Conservation (phyloP, 2,329 filamentous ascomycete species). For the Aspergillus sergii region DNA sequence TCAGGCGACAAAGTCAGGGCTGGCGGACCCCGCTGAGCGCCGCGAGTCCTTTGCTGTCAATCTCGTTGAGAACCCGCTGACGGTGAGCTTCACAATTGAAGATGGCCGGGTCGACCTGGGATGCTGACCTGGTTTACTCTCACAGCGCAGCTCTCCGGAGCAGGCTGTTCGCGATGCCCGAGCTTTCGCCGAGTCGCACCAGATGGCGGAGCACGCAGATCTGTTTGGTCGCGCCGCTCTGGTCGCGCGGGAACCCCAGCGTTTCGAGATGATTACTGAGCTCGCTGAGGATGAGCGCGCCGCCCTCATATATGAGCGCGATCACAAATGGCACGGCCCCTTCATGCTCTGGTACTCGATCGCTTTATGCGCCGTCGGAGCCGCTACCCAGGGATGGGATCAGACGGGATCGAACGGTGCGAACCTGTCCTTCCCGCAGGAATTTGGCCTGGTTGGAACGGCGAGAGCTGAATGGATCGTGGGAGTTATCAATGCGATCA, state of each 20-base stretch:
- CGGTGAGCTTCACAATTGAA: conserved; percentile 33
- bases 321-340: conserved; percentile 52
- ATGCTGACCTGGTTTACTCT: not conserved
- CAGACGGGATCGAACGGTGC: conserved; percentile 58
- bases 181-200: conserved; percentile 30
- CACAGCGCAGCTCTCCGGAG: conserved; percentile 34
- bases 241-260: conserved; percentile 33
- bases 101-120: not conserved
- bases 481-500: conserved; percentile 65
- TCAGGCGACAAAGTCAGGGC: not conserved
- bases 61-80: conserved; percentile 51
- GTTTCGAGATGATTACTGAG: conserved; percentile 33
- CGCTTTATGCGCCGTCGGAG: conserved; percentile 51
- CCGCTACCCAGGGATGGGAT: conserved; percentile 56
- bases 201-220: conserved; percentile 40
- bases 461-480: conserved; percentile 58
- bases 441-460: conserved; percentile 45
- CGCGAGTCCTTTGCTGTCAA: conserved; percentile 49
- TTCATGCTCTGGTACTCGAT: conserved; percentile 50
- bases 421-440: conserved; percentile 52
- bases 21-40: conserved; percentile 23
- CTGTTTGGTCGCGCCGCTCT: conserved; percentile 41
- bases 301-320: conserved; percentile 47
- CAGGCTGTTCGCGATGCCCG: conserved; percentile 37
- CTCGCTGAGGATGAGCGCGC: conserved; percentile 46